These are phyloP conservation scores for Stemphylium lycopersici DNA, from an alignment of 2,329 filamentous ascomycete genomes.

Conservation along the genomic window DNA sequence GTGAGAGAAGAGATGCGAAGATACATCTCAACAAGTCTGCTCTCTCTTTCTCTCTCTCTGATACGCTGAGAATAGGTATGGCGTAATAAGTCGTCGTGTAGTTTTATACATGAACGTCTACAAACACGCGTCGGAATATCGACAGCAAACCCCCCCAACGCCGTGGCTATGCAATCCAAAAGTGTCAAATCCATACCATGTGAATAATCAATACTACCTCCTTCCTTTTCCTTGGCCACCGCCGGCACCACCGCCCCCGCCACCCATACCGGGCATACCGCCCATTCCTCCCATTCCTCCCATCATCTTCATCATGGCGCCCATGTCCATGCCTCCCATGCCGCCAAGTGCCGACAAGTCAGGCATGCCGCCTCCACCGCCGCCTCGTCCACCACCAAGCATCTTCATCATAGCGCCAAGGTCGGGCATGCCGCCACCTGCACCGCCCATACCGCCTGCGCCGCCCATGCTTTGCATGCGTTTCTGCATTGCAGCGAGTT, in stretches of 20 bases:
- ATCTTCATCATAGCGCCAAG: constrained; percentile 91
- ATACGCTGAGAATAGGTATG: too few relatives aligned
- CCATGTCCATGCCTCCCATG: constrained; percentile 55
- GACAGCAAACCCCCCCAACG: constrained; percentile 10
- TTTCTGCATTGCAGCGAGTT: constrained; percentile 97
- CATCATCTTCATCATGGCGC: constrained; percentile 48
- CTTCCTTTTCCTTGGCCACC: constrained; percentile 27
- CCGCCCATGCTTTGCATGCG: constrained; percentile 91
- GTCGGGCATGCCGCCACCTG: constrained; percentile 68
- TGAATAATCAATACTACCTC: constrained; percentile 18
- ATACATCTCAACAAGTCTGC: too few relatives aligned
- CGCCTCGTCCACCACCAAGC: constrained; percentile 73
- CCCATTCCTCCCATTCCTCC: constrained; percentile 40
- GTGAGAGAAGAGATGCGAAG: too few relatives aligned
- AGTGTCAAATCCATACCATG: constrained; percentile 7
- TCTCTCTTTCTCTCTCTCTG: too few relatives aligned
- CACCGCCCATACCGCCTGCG: constrained; percentile 65
- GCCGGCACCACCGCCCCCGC: constrained; percentile 19
- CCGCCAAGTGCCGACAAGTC: constrained; percentile 65
- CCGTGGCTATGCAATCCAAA: constrained; percentile 14
- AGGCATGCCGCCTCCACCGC: constrained; percentile 68
- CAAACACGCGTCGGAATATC: neutral
- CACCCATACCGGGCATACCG: constrained; percentile 40
- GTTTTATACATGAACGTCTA: neutral
- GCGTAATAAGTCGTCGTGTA: too few relatives aligned